Conservation (phyloP, 495 filamentous ascomycete species). For the Penicillium arizonense region DNA sequence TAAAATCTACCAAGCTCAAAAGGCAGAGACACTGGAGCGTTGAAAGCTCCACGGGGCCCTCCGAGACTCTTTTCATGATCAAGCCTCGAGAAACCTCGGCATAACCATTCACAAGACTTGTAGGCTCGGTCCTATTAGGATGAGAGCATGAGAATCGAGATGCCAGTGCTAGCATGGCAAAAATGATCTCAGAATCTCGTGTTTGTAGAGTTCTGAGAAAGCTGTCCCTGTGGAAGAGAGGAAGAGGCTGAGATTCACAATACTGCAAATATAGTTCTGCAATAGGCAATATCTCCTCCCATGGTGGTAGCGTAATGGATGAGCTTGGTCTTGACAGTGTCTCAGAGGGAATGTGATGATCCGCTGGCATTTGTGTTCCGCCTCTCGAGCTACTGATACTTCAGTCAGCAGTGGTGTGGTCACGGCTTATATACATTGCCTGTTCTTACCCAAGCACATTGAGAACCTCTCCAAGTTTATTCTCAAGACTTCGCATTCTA, state of each 20-base stretch:
- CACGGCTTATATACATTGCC: not conserved
- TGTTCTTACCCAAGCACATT: conserved; percentile 26
- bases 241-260: conserved; percentile 47
- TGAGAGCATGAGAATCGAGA: conserved; percentile 33
- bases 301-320: conserved; percentile 30
- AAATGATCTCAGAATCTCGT: conserved; percentile 42
- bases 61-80: conserved; percentile 41
- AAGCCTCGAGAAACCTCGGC: conserved; percentile 42
- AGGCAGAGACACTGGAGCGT: conserved; percentile 48
- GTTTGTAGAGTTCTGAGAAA: conserved; percentile 35
- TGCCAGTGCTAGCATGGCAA: conserved; percentile 38
- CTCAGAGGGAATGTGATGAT: conserved; percentile 6
- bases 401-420: not conserved
- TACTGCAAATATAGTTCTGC: conserved; percentile 42
- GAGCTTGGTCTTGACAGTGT: conserved; percentile 6
- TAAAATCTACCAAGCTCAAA: conserved; percentile 46
- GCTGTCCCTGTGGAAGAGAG: conserved; percentile 37
- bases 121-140: conserved; percentile 9
- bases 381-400: conserved; percentile 2
- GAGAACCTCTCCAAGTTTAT: conserved; percentile 38
- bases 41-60: conserved; percentile 46
- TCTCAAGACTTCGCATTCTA: conserved; percentile 38
- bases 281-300: conserved; percentile 37
- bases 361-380: conserved; percentile 3
- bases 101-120: conserved; percentile 30